Conservation (phyloP, 306 rosid species). For the Inga laurina region DNA sequence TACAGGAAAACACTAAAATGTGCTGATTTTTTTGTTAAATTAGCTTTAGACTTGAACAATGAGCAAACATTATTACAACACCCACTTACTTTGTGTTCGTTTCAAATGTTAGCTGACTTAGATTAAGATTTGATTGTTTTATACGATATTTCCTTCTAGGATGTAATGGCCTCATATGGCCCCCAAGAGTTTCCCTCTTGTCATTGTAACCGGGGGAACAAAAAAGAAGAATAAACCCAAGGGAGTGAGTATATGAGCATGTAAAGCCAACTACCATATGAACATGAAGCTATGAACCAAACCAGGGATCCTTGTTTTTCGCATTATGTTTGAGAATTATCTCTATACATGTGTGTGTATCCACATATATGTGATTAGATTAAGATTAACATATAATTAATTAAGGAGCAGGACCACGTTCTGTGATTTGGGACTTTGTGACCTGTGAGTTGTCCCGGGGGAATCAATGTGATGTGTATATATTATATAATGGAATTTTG, state of each 20-base stretch:
- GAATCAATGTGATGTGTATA: background rate
- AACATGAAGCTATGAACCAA: background rate
- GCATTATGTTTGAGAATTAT: background rate
- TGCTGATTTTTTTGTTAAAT: no score
- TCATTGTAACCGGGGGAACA: no score
- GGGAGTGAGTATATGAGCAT: background rate
- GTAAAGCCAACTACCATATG: background rate
- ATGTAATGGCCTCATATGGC: no score
- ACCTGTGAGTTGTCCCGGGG: background rate
- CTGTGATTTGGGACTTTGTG: background rate
- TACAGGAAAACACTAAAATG: no score
- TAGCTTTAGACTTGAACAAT: no score
- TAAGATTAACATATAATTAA: background rate
- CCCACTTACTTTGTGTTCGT: no score
- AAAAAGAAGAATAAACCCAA: background rate
- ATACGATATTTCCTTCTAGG: no score
- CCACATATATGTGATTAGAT: background rate
- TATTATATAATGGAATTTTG: background rate
- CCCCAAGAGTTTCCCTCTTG: no score
- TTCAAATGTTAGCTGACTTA: no score
- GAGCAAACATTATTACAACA: no score
- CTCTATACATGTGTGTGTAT: no score
- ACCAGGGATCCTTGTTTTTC: background rate
- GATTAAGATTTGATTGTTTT: no score
- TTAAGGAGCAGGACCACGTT: background rate